These are phyloP conservation scores for Candida insectalens DNA, from an alignment of 805 yeast genomes.

Conservation along the genomic window DNA sequence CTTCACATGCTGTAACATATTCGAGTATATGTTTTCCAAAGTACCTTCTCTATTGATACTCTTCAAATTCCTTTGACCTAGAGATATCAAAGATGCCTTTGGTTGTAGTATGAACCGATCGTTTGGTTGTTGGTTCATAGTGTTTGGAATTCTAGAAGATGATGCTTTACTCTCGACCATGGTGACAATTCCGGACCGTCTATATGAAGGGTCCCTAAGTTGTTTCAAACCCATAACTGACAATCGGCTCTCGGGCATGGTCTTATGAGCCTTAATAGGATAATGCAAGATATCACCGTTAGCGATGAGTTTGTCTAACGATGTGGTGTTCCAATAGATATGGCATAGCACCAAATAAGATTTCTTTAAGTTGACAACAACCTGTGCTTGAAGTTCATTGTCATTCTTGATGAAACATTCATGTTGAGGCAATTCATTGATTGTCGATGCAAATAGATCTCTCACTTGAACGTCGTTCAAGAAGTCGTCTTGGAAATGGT, in stretches of 20 bases:
- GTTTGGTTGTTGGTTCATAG: conserved; percentile 2
- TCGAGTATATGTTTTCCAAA: conserved; percentile 17
- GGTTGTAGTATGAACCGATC: conserved; percentile 22
- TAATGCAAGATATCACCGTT: conserved; percentile 13
- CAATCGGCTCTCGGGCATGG: conserved; percentile 23
- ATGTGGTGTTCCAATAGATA: conserved; percentile 23
- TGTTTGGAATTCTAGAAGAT: conserved; percentile 7
- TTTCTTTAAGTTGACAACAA: conserved; percentile 24
- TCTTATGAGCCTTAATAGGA: conserved; percentile 16
- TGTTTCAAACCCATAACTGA: conserved; percentile 29
- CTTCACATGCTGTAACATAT: conserved; percentile 20
- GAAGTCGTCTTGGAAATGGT: conserved; percentile 84
- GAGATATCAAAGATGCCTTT: conserved; percentile 24
- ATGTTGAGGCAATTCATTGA: conserved; percentile 30
- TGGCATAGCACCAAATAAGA: conserved; percentile 22
- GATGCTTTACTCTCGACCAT: conserved; percentile 21
- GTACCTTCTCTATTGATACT: conserved; percentile 6
- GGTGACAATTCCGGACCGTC: conserved; percentile 31
- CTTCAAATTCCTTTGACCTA: conserved; percentile 7
- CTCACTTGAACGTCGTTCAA: conserved; percentile 41
- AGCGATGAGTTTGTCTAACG: conserved; percentile 14
- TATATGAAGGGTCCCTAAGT: conserved; percentile 27
- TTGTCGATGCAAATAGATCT: conserved; percentile 27
- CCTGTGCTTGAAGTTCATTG: conserved; percentile 15
- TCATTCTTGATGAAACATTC: conserved; percentile 8